Base-by-base conservation (phyloP, 345 rosid genomes). In the Gossypium turneri region DNA sequence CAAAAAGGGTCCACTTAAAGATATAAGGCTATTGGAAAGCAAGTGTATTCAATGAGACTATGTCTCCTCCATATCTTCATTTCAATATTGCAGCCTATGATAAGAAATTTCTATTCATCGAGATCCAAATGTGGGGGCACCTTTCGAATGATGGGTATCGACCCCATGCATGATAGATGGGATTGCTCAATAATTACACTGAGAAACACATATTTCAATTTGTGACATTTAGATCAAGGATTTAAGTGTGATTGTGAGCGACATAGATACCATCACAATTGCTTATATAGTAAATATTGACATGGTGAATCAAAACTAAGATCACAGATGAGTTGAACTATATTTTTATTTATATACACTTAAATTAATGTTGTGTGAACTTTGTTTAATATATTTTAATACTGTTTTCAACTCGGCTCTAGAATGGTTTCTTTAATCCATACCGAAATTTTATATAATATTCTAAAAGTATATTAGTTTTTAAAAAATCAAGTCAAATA, bases 61-160 rank as follows among this genome's bases (percentile, higher is more conserved):
- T 19, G 65, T 61, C 67, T 58, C 16, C 24, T 27, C 1, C 17
- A 20, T 43, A 48, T 44, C 29, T 15, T 12, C 41, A 34, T 34
- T 44, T 67, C 50, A 71, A 53, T 75, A 25, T 52, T 48, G 57
- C 62, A 43, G 56, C 66, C 63, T 13, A 51, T 51, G 55, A 51
- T 51, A 15, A 59, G 79, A 81, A 81, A 74, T 78, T 51, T 55
- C 51, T 62, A 75, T 71, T 63, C 75, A 63, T 80, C 59, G 20
- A 61, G 81, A 75, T 70, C 84, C 75, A 72, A 45, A 27, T 3
- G 81, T 75, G 80, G 89, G 88, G 88, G 6, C 85, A 76, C 27
- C 13, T 17, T 29, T 73, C 38, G 74, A 73, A 68, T 78, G 80
- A 75, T 79, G 72, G 70, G 64, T 64, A 57, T 45, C 74, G 81